Base-by-base conservation (phyloP, 2,329 filamentous ascomycete genomes). In the Plenodomus biglobosus region DNA sequence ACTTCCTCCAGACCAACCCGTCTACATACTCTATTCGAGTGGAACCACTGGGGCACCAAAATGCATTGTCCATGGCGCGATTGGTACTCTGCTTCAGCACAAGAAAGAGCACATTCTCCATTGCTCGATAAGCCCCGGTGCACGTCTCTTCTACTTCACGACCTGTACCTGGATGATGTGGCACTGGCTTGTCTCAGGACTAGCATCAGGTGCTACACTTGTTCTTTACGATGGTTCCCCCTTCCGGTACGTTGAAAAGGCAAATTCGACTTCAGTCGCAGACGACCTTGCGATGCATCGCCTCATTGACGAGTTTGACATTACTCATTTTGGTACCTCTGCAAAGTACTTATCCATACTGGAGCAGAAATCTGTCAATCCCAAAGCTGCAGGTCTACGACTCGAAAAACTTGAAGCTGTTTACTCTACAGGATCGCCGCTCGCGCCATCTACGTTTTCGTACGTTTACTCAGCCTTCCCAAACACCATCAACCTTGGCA, bases 121-220 rank as follows among this genome's bases (percentile, higher is more conserved):
- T 68, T 89, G 88, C 69, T 90, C 91, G 18, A 84, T 99, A 55
- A 79, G 80, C 8, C 80, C 86, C 0, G 76, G 78, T 2, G 89
- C 91, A 36, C 82, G 86, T 17, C 80, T 96, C 65, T 88, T 96
- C 71, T 96, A 96, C 76, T 96, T 92, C 75, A 96, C 91, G 1
- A 96, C 92, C 3, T 91, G 87, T 10, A 95, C 90, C 0, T 96
- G 92, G 94, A 97, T 99, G 92, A 97, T 97, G 92, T 96, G 92
- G 91, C 92, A 97, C 70, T 97, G 92, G 92, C 85, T 92, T 35
- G 82, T 96, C 17, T 92, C 90, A 1, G 90, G 86, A 5, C 83
- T 97, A 3, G 88, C 92, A 8, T 85, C 84, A 22, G 92, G 92
- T 44, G 83, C 88, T 10, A 92, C 90, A 0, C 77, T 97, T 11